Base-by-base conservation (phyloP, 2,329 filamentous ascomycete genomes). In the Penicillium concentricum region DNA sequence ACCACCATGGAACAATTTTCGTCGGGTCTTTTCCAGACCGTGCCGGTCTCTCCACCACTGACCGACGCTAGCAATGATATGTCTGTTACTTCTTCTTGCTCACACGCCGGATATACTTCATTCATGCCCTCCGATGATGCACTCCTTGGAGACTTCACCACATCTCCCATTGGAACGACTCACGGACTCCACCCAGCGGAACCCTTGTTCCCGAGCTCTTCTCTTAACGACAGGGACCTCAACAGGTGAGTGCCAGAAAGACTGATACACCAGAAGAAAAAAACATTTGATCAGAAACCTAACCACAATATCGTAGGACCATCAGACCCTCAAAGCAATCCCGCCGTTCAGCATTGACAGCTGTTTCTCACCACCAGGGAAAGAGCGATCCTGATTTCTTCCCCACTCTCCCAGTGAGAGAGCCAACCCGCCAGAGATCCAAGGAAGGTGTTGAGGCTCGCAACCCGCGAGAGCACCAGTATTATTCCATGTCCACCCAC, bases 21-120 rank as follows among this genome's bases (percentile, higher is more conserved):
- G 32, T 66, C 72, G 28, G 67, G 66, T 58, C 60, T 74, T 54
- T 74, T 74, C 59, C 69, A 70, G 59, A 64, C 72, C n/a, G 67
- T 72, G 24, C 75, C 75, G 20, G 73, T 76, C 53, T 77, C 75
- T 53, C 75, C 75, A 47, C 75, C 75, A 30, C 61, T 77, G 63
- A 77, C 74, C 16, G 75, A 78, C 59, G 70, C 71, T 37, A 74
- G 72, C 61, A 72, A 75, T 71, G 74, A 76, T 60, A 61, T 74
- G 55, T 72, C 74, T 61, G 69, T 74, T 54, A 72, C 73, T 58
- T 75, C 75, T 44, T 68, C 74, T 49, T 76, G 72, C 58, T 74
- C 74, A 20, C 68, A 76, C 54, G 57, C 72, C 35, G 71, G 71
- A 61, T 77, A 74, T 59, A 65, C 73, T 35, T 66, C 72, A 42